Evolutionary conservation across 768 basidiomycete species (phyloP), one percentile per base, ranked within the genome.

Genomic region (Leccinum subgranulosum): DNA sequence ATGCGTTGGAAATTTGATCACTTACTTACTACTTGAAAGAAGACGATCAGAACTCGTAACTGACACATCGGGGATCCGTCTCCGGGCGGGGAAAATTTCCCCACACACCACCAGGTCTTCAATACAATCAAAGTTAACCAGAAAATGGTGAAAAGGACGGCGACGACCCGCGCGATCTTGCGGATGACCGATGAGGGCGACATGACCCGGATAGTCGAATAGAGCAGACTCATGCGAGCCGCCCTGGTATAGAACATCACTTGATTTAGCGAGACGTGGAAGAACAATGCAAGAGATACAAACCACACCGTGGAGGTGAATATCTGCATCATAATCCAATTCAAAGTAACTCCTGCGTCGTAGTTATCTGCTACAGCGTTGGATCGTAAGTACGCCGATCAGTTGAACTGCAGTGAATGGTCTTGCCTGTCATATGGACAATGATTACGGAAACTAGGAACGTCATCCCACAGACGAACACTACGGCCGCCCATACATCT

Each of bases 401-500:
- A 29, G 48, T 6, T 49, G 5, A 17, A 49, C 17, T 12, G n/a
- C 1, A 49, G 17, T 8, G n/a, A 41, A 27, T 49, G 15, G 8
- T 29, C 48, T 28, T 29, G n/a, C 48, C 48, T 17, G 48, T 49
- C 21, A 10, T 10, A 19, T 17, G 17, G 11, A 2, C 23, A 17
- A 49, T 17, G 25, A 19, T 4, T 49, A n/a, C 17, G 17, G 9
- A 5, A 19, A 49, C 21, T 3, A 29, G 10, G 8, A 49, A 49
- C 25, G n/a, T 29, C n/a, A 21, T 50, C 29, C 29, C 49, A 3
- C n/a, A 31, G 49, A 50, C n/a, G 6, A 50, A n/a, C 29, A 28
- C 49, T 14, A 50, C 49, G 5, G 19, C 55, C 15, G 67, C 62
- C 65, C 68, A 69, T 3, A 27, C 9, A 43, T 67, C 66, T 54